Evolutionary conservation across 352 stramenopile species (phyloP).

Genomic region (Pythium scleroteichum): DNA sequence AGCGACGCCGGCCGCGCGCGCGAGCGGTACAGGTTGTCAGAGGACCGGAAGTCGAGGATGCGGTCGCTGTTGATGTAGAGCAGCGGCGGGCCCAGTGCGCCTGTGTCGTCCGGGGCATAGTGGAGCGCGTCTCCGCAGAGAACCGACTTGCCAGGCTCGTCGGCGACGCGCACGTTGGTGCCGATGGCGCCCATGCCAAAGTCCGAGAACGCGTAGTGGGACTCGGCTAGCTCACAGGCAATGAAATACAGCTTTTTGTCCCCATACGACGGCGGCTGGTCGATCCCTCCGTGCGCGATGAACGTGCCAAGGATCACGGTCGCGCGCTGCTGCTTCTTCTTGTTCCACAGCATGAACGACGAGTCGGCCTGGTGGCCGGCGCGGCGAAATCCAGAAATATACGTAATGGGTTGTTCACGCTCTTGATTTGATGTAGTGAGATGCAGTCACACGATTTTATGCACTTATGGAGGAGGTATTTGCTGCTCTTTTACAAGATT

Average conservation of each 20-base stretch:
- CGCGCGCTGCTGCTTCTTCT: constrained; percentile 56
- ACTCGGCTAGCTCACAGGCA: constrained; percentile 62
- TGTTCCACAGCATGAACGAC: constrained; percentile 78
- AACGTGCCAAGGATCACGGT: constrained; percentile 68
- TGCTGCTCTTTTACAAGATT: no score
- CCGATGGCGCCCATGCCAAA: constrained; percentile 57
- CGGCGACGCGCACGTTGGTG: constrained; percentile 35
- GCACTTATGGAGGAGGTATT: no score
- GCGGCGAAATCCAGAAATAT: no score
- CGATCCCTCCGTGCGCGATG: constrained; percentile 29
- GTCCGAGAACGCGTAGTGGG: constrained; percentile 67
- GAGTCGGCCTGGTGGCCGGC: constrained; percentile 76
- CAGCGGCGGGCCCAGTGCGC: constrained; percentile 18
- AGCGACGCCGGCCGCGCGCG: constrained; percentile 14
- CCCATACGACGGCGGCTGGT: constrained; percentile 50
- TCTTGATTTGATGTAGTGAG: no score
- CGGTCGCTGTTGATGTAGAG: constrained; percentile 76
- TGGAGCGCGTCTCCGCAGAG: constrained; percentile 65
- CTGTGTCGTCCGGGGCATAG: constrained; percentile 38
- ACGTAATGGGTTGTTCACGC: no score
- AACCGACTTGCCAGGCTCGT: constrained; percentile 29
- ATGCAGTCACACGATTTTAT: no score
- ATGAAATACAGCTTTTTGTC: constrained; percentile 83
- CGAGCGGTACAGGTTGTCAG: constrained; percentile 13
- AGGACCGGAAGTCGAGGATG: constrained; percentile 25